Conservation (phyloP, 192 early-diverging fungal species). For the Coemansia sp. region DNA sequence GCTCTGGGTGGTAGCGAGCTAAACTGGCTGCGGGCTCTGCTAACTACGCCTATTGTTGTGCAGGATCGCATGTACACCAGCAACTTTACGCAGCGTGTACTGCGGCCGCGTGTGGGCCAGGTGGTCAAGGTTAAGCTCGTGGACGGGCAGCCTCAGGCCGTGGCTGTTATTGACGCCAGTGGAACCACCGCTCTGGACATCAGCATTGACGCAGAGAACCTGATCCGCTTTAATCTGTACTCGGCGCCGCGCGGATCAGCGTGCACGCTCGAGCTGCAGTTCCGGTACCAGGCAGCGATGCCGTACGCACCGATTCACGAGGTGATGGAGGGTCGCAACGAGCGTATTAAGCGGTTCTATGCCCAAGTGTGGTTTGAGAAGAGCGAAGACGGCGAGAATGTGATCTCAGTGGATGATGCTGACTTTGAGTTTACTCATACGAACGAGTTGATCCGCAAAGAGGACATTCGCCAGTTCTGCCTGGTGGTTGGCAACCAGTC, state of each 20-base stretch:
- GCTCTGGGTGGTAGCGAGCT: slow-evolving; percentile 70
- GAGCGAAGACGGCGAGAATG: slow-evolving; percentile 2
- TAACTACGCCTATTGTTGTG: slow-evolving; percentile 76
- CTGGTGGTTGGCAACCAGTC: slow-evolving; percentile 66
- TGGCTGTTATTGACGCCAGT: slow-evolving; percentile 4
- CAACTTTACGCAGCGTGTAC: slow-evolving; percentile 65
- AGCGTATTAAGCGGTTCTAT: slow-evolving; percentile 76
- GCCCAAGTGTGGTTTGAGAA: slow-evolving; percentile 36
- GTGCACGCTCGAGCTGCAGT: slow-evolving; percentile 77
- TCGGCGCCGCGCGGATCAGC: slow-evolving; percentile 51
- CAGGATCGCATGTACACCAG: slow-evolving; percentile 70
- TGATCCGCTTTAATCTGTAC: slow-evolving; percentile 63
- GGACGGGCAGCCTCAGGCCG: slow-evolving; percentile 38
- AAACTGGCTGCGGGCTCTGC: slow-evolving; percentile 82
- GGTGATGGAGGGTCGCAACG: slow-evolving; percentile 55
- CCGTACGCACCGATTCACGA: slow-evolving; percentile 81
- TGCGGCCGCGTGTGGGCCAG: slow-evolving; percentile 64
- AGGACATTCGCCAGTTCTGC: slow-evolving; percentile 61
- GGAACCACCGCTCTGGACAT: slow-evolving; percentile 31
- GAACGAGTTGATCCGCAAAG: slow-evolving; percentile 62
- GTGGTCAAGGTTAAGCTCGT: slow-evolving; percentile 45
- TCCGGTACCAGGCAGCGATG: slow-evolving; percentile 76
- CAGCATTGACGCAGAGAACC: slow-evolving; percentile 47
- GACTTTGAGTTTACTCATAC: slow-evolving; percentile 12
- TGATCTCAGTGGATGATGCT: slow-evolving; percentile 9